Evolutionary conservation across 495 filamentous ascomycete genomes (phyloP), one percentile per base, ranked within the genome.

Genomic region (Hypoxylon fuscum): DNA sequence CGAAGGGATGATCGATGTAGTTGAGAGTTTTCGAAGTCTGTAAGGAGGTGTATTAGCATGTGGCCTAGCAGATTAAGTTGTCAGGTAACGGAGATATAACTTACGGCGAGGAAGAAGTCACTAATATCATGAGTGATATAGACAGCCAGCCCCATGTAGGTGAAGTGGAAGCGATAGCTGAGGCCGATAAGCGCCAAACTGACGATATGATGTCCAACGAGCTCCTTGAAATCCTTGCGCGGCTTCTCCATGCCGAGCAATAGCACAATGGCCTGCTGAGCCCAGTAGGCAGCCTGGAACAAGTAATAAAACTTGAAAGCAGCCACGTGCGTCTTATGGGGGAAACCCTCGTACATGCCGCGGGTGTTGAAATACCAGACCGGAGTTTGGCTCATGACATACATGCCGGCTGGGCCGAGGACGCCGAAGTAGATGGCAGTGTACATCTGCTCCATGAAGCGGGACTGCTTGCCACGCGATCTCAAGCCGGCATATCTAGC

Each of bases 401-500:
- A 98, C 72, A 98, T 76, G 38, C 95, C 95, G 40, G 85, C 87
- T 1, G 96, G 95, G 4, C 92, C 92, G 52, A 96, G 86, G 49
- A 97, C 68, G 8, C 76, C 85, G 69, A 97, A 97, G 79, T 98
- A 98, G 25, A 97, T 80, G n/a, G 92, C 95, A 1, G 94, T 97
- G 79, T 98, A 98, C 64, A 90, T 84, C 76, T 98, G 95, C 75
- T 98, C 95, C 91, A 97, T 96, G 81, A 96, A 98, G 12, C 95
- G 88, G 8, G 90, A 83, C 48, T 93, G 91, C 78, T 97, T 98
- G 38, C 84, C 85, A 25, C 88, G 85, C 43, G 83, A 85, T 38
- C 77, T 83, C 64, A 98, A 86, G 3, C 92, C 91, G 45, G 77
- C 85, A 55, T 78, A 80, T 21, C 85, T 77, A 3, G 93, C 93